These are phyloP conservation scores for Lichtheimia ornata DNA, from an alignment of 371 early-diverging fungal genomes.

Conservation along the genomic window DNA sequence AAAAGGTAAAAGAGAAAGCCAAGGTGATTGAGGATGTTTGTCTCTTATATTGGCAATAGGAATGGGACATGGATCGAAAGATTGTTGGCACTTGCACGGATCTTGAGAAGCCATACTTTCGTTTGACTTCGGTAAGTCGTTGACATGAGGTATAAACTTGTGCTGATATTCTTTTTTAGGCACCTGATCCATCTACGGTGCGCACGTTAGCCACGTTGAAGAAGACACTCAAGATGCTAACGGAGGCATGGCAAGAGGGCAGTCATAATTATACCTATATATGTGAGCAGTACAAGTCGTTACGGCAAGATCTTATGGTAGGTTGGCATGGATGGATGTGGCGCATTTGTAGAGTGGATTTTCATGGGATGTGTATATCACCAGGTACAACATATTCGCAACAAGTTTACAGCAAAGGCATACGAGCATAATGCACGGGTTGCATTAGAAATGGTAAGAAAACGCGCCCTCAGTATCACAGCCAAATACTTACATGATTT, in stretches of 20 bases:
- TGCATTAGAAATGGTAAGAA: slow-evolving; percentile 82
- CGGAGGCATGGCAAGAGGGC: slow-evolving; percentile 71
- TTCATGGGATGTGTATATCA: not conserved
- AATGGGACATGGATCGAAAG: not conserved
- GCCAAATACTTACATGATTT: not conserved
- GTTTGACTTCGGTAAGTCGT: slow-evolving; percentile 75
- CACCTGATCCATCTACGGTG: slow-evolving; percentile 85
- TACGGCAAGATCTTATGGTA: slow-evolving; percentile 90
- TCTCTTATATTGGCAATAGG: not conserved
- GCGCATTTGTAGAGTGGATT: not conserved
- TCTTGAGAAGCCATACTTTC: slow-evolving; percentile 83
- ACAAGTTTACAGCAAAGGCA: slow-evolving; percentile 89
- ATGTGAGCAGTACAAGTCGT: slow-evolving; percentile 88
- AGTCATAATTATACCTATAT: slow-evolving; percentile 77
- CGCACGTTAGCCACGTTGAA: slow-evolving; percentile 74
- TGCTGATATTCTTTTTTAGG: slow-evolving; percentile 36
- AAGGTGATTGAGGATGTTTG: not conserved
- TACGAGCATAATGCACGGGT: slow-evolving; percentile 95
- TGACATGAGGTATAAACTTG: not conserved
- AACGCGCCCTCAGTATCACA: not conserved
- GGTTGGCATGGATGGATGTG: slow-evolving; percentile 2
- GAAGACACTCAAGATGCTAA: slow-evolving; percentile 69
- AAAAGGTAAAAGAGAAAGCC: not conserved
- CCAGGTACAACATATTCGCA: slow-evolving; percentile 87
- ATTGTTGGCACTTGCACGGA: slow-evolving; percentile 82